Conservation (phyloP, 257 asterid species). For the Ajuga chamaepitys region DNA sequence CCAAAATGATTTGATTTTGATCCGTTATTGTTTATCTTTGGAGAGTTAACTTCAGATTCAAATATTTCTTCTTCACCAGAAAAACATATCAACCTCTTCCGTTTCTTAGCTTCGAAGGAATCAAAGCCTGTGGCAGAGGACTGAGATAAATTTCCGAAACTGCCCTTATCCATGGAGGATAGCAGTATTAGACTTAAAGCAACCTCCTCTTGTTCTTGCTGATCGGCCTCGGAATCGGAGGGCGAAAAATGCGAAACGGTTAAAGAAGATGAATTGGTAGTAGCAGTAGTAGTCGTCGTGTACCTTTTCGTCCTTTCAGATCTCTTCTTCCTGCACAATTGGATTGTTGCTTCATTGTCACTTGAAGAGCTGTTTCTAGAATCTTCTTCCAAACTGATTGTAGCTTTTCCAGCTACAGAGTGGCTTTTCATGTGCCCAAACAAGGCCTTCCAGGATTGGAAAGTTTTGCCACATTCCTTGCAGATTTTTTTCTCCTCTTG, state of each 20-base stretch:
- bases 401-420: constrained; percentile 24
- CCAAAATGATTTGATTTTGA: constrained; percentile 13
- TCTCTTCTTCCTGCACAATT: constrained; percentile 30
- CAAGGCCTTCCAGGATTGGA: constrained; percentile 61
- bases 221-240: constrained; percentile 42
- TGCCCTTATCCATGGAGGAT: constrained; percentile 47
- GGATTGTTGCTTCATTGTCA: constrained; percentile 28
- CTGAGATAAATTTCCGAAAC: constrained; percentile 17
- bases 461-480: constrained; percentile 61
- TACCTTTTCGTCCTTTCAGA: constrained; percentile 50
- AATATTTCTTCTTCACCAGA: not conserved
- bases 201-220: constrained; percentile 62
- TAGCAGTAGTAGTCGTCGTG: not conserved
- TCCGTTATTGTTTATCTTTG: constrained; percentile 16
- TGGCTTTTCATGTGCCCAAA: constrained; percentile 69
- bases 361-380: constrained; percentile 27
- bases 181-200: constrained; percentile 65
- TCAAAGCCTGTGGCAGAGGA: constrained; percentile 29
- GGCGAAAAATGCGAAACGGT: too few relatives aligned
- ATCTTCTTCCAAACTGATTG: constrained; percentile 19
- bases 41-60: constrained; percentile 25
- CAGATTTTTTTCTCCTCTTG: constrained; percentile 24
- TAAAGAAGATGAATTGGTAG: constrained; percentile 28
- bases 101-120: constrained; percentile 18
- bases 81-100: constrained; percentile 13